Percentiles rank a stretch among this genome's conserved stretches.
Conservation (phyloP, 768 basidiomycete genomes). For the Suillus fuscotomentosus region DNA sequence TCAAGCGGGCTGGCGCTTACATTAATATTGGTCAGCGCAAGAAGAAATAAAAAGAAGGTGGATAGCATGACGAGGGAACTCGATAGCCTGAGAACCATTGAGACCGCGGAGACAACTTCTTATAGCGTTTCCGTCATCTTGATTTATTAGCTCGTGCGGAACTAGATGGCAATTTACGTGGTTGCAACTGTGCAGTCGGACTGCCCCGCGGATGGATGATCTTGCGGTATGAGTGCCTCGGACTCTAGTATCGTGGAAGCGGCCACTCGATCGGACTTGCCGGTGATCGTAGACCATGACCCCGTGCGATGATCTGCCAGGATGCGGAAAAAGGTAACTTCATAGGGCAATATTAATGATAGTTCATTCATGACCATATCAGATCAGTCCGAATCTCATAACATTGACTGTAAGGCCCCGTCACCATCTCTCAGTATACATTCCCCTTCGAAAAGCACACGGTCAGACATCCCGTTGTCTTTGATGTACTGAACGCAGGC, state of each 20-base stretch:
- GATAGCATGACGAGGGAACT: neutral
- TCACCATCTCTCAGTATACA: conserved; percentile 84
- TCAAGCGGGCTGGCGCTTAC: neutral
- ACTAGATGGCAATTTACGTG: neutral
- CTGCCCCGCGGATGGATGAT: neutral
- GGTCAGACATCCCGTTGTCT: conserved; percentile 58
- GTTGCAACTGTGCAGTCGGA: neutral
- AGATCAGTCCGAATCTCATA: conserved; percentile 11
- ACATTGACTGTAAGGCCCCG: conserved; percentile 33
- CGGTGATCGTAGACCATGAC: neutral
- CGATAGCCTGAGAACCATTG: neutral
- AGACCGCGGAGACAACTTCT: neutral
- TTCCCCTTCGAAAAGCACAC: conserved; percentile 79
- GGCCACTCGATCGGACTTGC: neutral
- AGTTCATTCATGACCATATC: neutral
- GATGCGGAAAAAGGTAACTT: neutral
- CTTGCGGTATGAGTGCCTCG: neutral
- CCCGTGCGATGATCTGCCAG: neutral
- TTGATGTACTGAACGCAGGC: conserved; percentile 63
- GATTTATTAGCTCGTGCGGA: neutral
- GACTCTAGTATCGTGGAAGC: conserved; percentile 9
- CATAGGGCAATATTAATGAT: neutral
- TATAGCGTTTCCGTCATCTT: neutral
- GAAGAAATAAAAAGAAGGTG: neutral
- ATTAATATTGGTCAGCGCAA: neutral